Evolutionary conservation across 306 rosid species (phyloP).

Genomic region (Sindora glabra): DNA sequence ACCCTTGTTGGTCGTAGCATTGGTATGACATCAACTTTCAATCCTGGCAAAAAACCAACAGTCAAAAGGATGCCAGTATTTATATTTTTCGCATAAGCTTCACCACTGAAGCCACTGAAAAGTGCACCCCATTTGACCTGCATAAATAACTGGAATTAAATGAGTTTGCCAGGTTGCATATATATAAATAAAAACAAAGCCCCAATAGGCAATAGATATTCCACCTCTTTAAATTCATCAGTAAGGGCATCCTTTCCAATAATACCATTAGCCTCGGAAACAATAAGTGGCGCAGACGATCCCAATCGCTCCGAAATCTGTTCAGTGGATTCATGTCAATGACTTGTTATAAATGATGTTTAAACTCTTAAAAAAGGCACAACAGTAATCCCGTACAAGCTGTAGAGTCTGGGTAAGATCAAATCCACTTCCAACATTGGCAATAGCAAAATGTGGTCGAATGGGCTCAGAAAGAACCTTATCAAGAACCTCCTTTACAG

Average conservation of each 20-base stretch:
- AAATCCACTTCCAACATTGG: slow-evolving; percentile 46
- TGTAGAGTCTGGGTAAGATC: slow-evolving; percentile 9
- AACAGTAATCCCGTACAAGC: slow-evolving; percentile 32
- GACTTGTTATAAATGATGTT: neutral
- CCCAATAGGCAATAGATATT: neutral
- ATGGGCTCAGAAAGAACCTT: slow-evolving; percentile 67
- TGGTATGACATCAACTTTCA: slow-evolving; percentile 59
- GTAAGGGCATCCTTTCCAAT: slow-evolving; percentile 55
- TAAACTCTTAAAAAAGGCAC: neutral
- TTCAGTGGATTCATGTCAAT: slow-evolving; percentile 2
- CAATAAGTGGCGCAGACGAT: slow-evolving; percentile 34
- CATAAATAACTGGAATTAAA: slow-evolving; percentile 3
- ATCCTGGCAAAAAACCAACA: slow-evolving; percentile 64
- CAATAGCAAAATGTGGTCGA: slow-evolving; percentile 61
- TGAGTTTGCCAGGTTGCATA: neutral
- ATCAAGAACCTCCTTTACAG: slow-evolving; percentile 48
- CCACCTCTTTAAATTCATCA: slow-evolving; percentile 63
- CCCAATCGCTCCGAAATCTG: slow-evolving; percentile 48
- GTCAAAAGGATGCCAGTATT: slow-evolving; percentile 57
- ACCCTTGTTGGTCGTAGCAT: slow-evolving; percentile 31
- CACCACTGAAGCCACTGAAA: slow-evolving; percentile 18
- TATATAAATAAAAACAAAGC: neutral
- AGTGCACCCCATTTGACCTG: slow-evolving; percentile 50
- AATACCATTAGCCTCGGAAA: slow-evolving; percentile 46
- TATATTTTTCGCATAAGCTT: slow-evolving; percentile 19